phyloP scores from a whole-genome alignment of 176 grass and related monocot genomes.

The Poa annua region DNA sequence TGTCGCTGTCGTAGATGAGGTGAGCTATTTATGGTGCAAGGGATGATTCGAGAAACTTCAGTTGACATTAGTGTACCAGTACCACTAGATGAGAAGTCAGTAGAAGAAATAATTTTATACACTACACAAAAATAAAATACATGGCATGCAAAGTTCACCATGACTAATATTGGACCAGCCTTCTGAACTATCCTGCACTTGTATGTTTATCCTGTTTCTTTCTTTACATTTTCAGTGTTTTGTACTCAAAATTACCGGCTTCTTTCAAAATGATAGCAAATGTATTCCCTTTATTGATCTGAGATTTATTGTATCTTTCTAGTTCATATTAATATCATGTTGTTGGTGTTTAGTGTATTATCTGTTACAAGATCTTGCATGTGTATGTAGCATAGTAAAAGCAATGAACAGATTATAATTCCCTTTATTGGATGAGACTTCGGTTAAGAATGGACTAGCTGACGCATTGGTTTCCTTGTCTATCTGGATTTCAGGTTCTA shows the following conservation, averaged over 20 bases:
- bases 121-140: neutral
- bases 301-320: conserved; percentile 23
- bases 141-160: conserved; percentile 6
- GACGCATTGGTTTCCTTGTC: neutral
- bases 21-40: conserved; percentile 37
- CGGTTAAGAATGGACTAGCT: conserved; percentile 7
- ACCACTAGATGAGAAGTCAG: neutral
- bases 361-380: conserved; percentile 21
- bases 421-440: conserved; percentile 2
- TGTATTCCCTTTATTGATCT: conserved; percentile 21
- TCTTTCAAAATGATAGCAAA: neutral
- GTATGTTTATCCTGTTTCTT: conserved; percentile 1
- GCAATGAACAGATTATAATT: neutral
- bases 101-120: neutral
- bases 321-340: conserved; percentile 59
- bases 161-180: neutral
- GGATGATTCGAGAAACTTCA: neutral
- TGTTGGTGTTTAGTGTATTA: conserved; percentile 39
- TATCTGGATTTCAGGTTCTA: conserved; percentile 58
- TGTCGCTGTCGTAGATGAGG: conserved; percentile 72
- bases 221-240: conserved; percentile 17
- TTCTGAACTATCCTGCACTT: conserved; percentile 18
- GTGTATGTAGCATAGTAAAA: neutral
- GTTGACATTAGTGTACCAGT: neutral
- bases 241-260: neutral